These are phyloP conservation scores for Penicillium sp. DNA, from an alignment of 2,329 filamentous ascomycete genomes.

Conservation along the genomic window DNA sequence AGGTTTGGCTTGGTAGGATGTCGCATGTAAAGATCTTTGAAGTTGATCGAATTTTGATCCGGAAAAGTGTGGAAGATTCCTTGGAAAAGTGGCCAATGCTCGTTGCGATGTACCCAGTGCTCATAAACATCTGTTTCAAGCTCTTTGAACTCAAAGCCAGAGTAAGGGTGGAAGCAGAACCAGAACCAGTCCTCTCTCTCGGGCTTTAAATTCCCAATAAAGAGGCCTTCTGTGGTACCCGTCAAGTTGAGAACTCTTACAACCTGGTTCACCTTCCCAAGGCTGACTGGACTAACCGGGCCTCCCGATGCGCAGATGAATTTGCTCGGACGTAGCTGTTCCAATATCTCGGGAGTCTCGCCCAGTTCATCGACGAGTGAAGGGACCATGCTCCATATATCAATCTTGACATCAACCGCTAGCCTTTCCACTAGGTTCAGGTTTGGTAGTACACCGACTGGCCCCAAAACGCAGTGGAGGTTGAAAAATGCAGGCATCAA, in stretches of 20 bases:
- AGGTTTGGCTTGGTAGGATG: slow-evolving; percentile 25
- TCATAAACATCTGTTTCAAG: slow-evolving; percentile 34
- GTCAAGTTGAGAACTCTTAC: slow-evolving; percentile 5
- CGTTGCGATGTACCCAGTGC: slow-evolving; percentile 36
- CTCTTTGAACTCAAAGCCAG: slow-evolving; percentile 24
- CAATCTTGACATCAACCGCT: slow-evolving; percentile 3
- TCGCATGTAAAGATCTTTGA: slow-evolving; percentile 20
- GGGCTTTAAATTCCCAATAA: slow-evolving; percentile 6
- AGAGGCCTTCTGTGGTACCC: slow-evolving; percentile 6
- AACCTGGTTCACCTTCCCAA: slow-evolving; percentile 3
- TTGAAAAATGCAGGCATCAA: slow-evolving; percentile 7
- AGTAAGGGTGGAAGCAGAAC: slow-evolving; percentile 17
- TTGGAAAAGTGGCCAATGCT: slow-evolving; percentile 27
- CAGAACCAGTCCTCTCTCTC: slow-evolving; percentile 5
- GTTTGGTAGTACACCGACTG: neutral
- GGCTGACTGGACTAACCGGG: slow-evolving; percentile 1
- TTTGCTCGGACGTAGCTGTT: slow-evolving; percentile 3
- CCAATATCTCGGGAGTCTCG: slow-evolving; percentile 1
- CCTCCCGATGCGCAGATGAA: slow-evolving; percentile 5
- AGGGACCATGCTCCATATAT: slow-evolving; percentile 6
- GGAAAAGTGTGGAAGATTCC: slow-evolving; percentile 33
- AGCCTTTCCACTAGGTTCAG: slow-evolving; percentile 1
- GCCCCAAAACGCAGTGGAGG: slow-evolving; percentile 4
- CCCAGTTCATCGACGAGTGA: slow-evolving; percentile 4
- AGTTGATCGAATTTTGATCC: slow-evolving; percentile 27